Evolutionary conservation across 2,329 filamentous ascomycete species (phyloP), one percentile per base, ranked within the genome.

Genomic region (Chaetomium strumarium): DNA sequence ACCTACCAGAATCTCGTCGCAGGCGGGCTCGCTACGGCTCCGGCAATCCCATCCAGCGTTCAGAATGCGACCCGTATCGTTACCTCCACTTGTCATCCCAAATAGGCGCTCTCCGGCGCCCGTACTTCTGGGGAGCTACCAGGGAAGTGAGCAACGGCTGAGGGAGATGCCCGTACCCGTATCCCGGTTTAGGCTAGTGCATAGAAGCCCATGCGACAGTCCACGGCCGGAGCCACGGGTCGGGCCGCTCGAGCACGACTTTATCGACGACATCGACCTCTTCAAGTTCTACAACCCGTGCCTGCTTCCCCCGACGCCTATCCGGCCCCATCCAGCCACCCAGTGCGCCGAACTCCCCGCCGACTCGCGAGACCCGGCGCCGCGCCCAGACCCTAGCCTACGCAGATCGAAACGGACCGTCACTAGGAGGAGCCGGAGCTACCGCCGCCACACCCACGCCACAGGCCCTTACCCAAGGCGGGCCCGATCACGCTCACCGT

Each of bases 241-340:
- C 2, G 24, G 13, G 9, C n/a, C n/a, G n/a, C n/a, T n/a, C n/a
- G n/a, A n/a, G n/a, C n/a, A n/a, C n/a, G n/a, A n/a, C n/a, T n/a
- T n/a, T n/a, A 34, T 42, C 17, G 49, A 49, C 42, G 46, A 53
- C 33, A n/a, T 46, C 30, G 54, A 52, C 24, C 46, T 47, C 46
- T 58, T 58, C 52, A 47, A 51, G 16, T 58, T 55, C 38, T 53
- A 57, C 43, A 34, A 58, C 47, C 56, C 56, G 16, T 58, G 56
- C 33, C 51, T 58, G 40, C 49, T 58, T n/a, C 56, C 56, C 1
- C 56, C 56, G 1, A 16, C 48, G 5, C 16, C 54, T 4, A 43
- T 53, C 13, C 5, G 16, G 5, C 47, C 31, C 9, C 7, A 20
- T 13, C 44, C 40, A 11, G 20, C 29, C 2, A 37, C 13, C 16